Conservation (phyloP, 2,329 filamentous ascomycete genomes). For the Fusarium piperis region DNA sequence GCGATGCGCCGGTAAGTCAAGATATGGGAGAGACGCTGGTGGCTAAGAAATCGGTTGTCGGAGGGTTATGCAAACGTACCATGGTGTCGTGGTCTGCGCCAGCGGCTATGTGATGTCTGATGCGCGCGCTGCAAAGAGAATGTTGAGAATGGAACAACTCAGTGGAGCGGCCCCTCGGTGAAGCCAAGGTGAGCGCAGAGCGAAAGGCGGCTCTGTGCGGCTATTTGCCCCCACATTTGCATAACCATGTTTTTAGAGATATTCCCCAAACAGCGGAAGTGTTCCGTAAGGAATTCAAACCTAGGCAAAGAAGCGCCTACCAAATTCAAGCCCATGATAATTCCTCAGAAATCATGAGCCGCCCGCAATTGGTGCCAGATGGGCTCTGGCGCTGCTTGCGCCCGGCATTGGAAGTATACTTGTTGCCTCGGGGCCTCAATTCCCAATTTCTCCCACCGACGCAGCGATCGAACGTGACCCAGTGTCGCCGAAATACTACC, state of each 20-base stretch:
- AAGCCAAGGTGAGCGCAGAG: slow-evolving; percentile 31
- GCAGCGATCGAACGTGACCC: slow-evolving; percentile 2
- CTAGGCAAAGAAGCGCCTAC: not conserved
- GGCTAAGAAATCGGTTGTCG: not conserved
- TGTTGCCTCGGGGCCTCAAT: slow-evolving; percentile 48
- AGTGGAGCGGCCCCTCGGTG: slow-evolving; percentile 43
- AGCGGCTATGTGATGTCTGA: slow-evolving; percentile 33
- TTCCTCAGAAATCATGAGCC: slow-evolving; percentile 40
- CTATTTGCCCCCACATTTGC: slow-evolving; percentile 30
- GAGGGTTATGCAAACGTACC: slow-evolving; percentile 31
- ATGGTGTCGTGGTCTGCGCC: slow-evolving; percentile 36
- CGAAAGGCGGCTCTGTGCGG: slow-evolving; percentile 16
- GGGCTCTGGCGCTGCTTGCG: slow-evolving; percentile 73
- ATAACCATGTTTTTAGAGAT: slow-evolving; percentile 38
- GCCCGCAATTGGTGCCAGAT: slow-evolving; percentile 55
- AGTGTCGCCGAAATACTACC: slow-evolving; percentile 32
- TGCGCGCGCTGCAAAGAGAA: slow-evolving; percentile 33
- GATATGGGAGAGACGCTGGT: not conserved
- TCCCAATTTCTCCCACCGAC: slow-evolving; percentile 17
- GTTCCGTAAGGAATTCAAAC: slow-evolving; percentile 18
- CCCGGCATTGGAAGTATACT: slow-evolving; percentile 59
- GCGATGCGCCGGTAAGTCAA: slow-evolving; percentile 1
- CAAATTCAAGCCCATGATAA: slow-evolving; percentile 11
- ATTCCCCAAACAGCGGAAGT: slow-evolving; percentile 12
- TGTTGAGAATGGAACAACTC: slow-evolving; percentile 40